Base-by-base conservation (phyloP, 2,329 filamentous ascomycete genomes). In the Talaromyces sp. region DNA sequence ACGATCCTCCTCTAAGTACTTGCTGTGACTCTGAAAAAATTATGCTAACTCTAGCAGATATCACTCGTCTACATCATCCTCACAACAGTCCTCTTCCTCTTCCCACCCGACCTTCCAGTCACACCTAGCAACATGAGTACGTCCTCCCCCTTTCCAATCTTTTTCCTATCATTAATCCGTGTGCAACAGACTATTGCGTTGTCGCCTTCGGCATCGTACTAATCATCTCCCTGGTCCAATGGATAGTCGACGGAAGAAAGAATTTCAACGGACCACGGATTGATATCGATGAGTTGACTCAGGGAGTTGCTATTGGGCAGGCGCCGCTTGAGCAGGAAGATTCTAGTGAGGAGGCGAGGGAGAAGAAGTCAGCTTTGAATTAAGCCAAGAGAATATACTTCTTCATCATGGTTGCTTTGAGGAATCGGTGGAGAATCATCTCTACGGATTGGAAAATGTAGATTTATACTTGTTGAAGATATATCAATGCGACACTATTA, bases 61-160 rank as follows among this genome's bases (percentile, higher is more conserved):
- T 73, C 76, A 5, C 81, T 93, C 56, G 79, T 80, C 0, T 93
- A 89, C 77, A 85, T 89, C 1, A 78, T 86, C 13, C 74, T 92
- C n/a, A 92, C 90, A 0, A 92, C 89, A 0, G 86, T 92, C 0
- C 81, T 93, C 0, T 92, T 92, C 77, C 82, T 92, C 22, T 91
- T 92, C 76, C 90, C 90, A 3, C 90, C 90, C 0, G 83, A 83
- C 8, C 72, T 88, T 3, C 89, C 88, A 0, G 87, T 89, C 1
- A 87, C 86, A 0, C 81, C 83, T 0, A 85, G 79, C 69, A 91
- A 86, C 77, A 92, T 92, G 90, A 93, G 85, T 84, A 79, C 71
- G 81, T 78, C 37, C 6, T 15, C 17, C 37, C 1, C 7, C 8
- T 15, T 31, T 17, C 17, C 7, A 3, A 25, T n/a, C 19, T 17